Percentiles rank a stretch among this genome's conserved stretches.
Evolutionary conservation across 1,284 basidiomycete species (phyloP).

Genomic region (Golubevia pallescens): DNA sequence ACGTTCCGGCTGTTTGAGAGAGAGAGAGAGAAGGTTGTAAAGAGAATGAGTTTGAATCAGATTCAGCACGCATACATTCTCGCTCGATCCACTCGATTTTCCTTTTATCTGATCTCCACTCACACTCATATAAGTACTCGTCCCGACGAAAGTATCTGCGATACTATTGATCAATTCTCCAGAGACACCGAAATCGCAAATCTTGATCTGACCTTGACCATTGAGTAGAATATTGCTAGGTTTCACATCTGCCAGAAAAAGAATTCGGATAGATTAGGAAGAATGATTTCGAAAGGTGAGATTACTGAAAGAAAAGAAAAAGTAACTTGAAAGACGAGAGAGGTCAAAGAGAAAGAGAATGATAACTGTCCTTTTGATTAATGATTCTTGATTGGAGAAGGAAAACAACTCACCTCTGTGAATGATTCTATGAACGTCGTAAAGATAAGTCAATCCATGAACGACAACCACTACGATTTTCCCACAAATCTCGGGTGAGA

Average conservation of each 20-base stretch:
- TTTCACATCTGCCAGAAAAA: constrained; percentile 99
- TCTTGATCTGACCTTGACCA: constrained; percentile 91
- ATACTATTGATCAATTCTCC: constrained; percentile 98
- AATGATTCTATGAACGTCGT: constrained; percentile 98
- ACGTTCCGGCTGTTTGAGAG: constrained; percentile 79
- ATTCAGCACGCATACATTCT: too few species aligned
- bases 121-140: constrained; percentile 98
- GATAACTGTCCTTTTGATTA: too few species aligned
- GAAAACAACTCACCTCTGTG: constrained; percentile 77
- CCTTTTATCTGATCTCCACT: constrained; percentile 5
- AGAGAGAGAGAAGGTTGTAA: background rate
- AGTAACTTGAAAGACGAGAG: background rate
- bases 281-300: background rate
- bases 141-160: constrained; percentile 97
- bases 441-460: constrained; percentile 93
- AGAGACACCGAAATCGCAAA: constrained; percentile 98
- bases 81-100: background rate
- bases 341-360: background rate
- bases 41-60: background rate
- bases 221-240: constrained; percentile 97
- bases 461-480: constrained; percentile 91
- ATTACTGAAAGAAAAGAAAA: background rate
- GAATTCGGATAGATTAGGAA: background rate
- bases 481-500: constrained; percentile 86
- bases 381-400: background rate